Evolutionary conservation across 345 rosid species (phyloP), one percentile per base, ranked within the genome.

Genomic region (Murraya paniculata): DNA sequence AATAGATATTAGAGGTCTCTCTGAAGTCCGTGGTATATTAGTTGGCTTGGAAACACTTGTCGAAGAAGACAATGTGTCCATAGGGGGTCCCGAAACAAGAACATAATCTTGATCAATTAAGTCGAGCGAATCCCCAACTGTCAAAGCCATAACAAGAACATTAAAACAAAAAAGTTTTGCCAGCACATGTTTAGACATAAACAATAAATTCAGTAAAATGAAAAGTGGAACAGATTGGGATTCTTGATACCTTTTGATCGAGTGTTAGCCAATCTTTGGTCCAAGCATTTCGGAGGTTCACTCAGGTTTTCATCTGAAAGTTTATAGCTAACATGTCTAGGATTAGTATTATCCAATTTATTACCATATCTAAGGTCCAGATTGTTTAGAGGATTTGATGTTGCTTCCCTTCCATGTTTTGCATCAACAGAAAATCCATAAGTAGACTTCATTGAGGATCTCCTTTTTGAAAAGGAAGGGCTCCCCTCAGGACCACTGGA

Each of bases 51-150:
- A 89, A 62, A 81, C 77, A 82, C 90, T 84, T n/a, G 87, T 73
- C 30, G 88, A 88, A 50, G 91, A 84, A 74, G 93, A 84, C 41
- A 93, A 89, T 50, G 84, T 74, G 68, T 92, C 97, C 85, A 86
- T 76, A 58, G 94, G 89, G 27, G 99, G 97, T 77, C 95, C 91
- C 85, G 95, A 89, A 48, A 96, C 95, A 28, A 96, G 58, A 86
- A 96, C 98, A 64, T 84, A 96, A 69, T 96, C 99, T 83, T 90
- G 98, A 86, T 95, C 98, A 78, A 91, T 89, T 80, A 86, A 81
- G 87, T 94, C 99, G 84, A 88, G 78, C 38, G 92, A 91, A 79
- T 94, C 95, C 56, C 82, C 87, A 68, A 85, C 98, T 92, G 88
- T 66, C 76, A 19, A 70, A 68, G 48, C 62, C 67, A 69, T 24